Evolutionary conservation across 2,329 filamentous ascomycete species (phyloP).

Genomic region (Zasmidium angulare): DNA sequence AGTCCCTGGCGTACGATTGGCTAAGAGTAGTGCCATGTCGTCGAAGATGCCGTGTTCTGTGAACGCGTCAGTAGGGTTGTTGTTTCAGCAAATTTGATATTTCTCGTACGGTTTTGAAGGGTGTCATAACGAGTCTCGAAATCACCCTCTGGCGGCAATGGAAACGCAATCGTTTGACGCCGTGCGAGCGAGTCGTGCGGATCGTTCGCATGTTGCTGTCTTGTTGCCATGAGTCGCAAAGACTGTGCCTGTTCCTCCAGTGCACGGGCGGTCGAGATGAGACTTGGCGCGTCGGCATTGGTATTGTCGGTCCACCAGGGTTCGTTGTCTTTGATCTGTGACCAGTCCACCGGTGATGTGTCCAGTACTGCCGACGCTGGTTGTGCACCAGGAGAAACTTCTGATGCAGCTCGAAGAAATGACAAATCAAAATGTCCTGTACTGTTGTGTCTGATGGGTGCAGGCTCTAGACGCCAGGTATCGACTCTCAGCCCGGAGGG

Average conservation of each 20-base stretch:
- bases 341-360: not conserved
- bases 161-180: slow-evolving; percentile 5
- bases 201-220: not conserved
- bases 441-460: not conserved
- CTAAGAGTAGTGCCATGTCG: slow-evolving; percentile 6
- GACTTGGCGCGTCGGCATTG: not conserved
- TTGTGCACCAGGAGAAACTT: not conserved
- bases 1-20: not conserved
- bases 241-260: slow-evolving; percentile 2
- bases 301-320: not conserved
- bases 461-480: not conserved
- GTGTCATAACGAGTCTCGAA: not conserved
- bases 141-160: not conserved
- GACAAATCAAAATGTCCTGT: not conserved
- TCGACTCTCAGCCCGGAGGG: not conserved
- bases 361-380: not conserved
- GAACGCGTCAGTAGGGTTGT: not conserved
- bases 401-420: not conserved
- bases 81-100: not conserved
- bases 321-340: not conserved
- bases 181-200: not conserved
- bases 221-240: not conserved
- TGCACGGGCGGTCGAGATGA: not conserved
- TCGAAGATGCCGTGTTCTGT: slow-evolving; percentile 7
- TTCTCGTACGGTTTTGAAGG: not conserved